Evolutionary conservation across 768 basidiomycete species (phyloP), one percentile per base, ranked within the genome.

Genomic region (Pisolithus marmoratus): DNA sequence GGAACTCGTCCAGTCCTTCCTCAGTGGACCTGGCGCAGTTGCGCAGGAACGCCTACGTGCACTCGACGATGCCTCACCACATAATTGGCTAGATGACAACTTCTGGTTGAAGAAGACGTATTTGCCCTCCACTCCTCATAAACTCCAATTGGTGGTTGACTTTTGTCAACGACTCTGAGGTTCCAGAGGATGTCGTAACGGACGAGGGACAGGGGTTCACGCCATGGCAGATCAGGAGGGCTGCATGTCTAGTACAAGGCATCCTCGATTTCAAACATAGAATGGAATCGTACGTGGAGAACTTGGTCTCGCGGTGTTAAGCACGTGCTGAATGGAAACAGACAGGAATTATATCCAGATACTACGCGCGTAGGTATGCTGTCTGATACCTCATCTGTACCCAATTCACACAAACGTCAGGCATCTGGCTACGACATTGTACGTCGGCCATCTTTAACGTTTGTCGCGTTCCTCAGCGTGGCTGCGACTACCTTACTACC

Each of bases 91-190:
- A 11, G 82, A 94, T 57, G 94, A 97, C 65, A 92, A 89, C 51
- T 85, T 95, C 58, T 97, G 94, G 95, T 71, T 82, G 52, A 82
- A 86, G 59, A 86, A 87, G 59, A 83, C 90, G 1, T 98, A 98
- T 66, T 83, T 88, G 46, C 86, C 80, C 81, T 0, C 93, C 94
- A 0, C 72, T 98, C 11, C 74, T 89, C 50, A 71, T 98, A 58
- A 87, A 97, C 66, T 94, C 93, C 3, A 97, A 96, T 63, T 97
- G 94, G 94, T 97, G 94, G 94, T 73, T 96, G 22, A 75, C 90
- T 2, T 88, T 94, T 64, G 72, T 77, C 40, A 84, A 94, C 54
- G 93, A 96, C 67, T 62, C 76, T 2, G 71, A 61, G 19, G 76
- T 89, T 40, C 92, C 85, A 8, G 67, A 63, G 7, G 44, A 60